Base-by-base conservation (phyloP, 768 basidiomycete genomes). In the Suillus weaverae region DNA sequence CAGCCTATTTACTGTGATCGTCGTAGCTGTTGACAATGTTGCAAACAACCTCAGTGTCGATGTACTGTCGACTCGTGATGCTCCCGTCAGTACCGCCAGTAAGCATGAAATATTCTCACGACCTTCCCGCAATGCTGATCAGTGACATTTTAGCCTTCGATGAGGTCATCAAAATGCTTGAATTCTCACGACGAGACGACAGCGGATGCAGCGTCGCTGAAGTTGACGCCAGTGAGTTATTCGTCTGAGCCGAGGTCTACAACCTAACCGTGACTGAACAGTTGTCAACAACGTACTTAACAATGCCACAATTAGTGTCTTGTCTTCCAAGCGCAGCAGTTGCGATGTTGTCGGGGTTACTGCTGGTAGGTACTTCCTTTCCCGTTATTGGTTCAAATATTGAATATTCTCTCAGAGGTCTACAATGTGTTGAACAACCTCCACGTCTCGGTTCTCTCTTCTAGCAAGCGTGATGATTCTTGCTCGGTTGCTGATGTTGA, bases 231-330 rank as follows among this genome's bases (percentile, higher is more conserved):
- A 41, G 57, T 59, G 1, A 41, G 57, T 39, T 0, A 1, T 18
- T 3, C 1, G 0, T 39, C 8, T 30, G 3, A 2, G 5, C 30
- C 3, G 5, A 10, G 16, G 22, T 8, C 2, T 1, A 6, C 26
- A 20, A 0, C 6, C 32, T 59, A 0, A 59, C 4, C 26, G 9
- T 1, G 5, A 8, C 5, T 4, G 30, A 7, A 13, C 1, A 59
- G 57, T 41, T 1, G 4, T 41, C 5, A 3, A 1, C 11, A n/a
- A 41, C 10, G 30, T 59, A 0, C 57, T 59, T 8, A 32, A 59
- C 20, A n/a, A 35, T 7, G 33, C 2, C 3, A 5, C 10, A 2
- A n/a, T 38, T 1, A 26, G 16, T 0, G 5, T 38, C 8, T 8
- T 22, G 13, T n/a, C 3, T 5, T 16, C 36, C 4, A 38, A 57